Evolutionary conservation across 1,284 basidiomycete genomes (phyloP), one percentile per base, ranked within the genome.

Genomic region (Marasmius tenuissimus): DNA sequence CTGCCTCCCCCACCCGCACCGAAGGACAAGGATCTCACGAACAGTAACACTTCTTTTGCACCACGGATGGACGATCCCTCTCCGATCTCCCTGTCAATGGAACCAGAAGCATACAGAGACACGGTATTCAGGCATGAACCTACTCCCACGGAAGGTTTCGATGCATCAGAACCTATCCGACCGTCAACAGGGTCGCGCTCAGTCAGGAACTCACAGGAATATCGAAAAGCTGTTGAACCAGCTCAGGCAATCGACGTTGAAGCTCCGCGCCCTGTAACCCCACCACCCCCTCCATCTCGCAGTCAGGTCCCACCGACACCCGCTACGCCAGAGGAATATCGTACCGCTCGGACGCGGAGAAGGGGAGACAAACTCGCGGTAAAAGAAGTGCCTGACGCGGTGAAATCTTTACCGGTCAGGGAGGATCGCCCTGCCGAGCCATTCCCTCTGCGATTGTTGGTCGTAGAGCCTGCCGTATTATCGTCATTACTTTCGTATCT

Each of bases 401-500:
- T 40, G 42, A 37, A 57, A 47, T n/a, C 48, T 27, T 38, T 65
- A 5, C 62, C 72, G 9, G 71, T 71, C 33, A 72, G 67, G 61
- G 70, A 68, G 49, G 72, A 74, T 63, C 66, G 66, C 35, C 67
- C 67, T 59, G 50, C 64, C 33, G 70, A 70, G 35, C 81, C 81
- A 11, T 77, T 71, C 20, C 78, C 75, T 0, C 73, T 92, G 47
- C 71, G 77, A 14, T 64, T 72, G 7, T 87, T 89, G 69, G 68
- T 92, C 33, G 68, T 78, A 2, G 71, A 85, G 47, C 75, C 81
- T 0, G 72, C 73, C 27, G 72, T 91, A 14, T 76, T 92, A 11
- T 72, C 75, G 1, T 66, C 72, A 2, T 68, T 92, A n/a, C 73
- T 93, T 11, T 67, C 70, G 11, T 86, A 83, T 67, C 70, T 92